phyloP scores from a whole-genome alignment of 768 basidiomycete genomes.

The Suillus bovinus region DNA sequence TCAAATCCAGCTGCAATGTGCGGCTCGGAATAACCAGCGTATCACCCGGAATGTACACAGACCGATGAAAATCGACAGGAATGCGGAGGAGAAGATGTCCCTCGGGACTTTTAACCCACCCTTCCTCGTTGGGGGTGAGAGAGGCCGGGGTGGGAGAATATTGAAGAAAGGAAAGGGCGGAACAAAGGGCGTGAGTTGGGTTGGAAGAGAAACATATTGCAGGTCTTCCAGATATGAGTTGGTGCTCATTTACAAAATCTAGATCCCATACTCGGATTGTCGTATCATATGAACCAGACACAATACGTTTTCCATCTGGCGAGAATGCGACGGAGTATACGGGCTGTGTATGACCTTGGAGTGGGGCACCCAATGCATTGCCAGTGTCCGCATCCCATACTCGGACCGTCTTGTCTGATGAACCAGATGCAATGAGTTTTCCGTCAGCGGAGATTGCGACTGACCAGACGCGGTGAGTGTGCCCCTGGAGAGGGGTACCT shows the following conservation, averaged over 20 bases:
- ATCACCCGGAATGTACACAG: background rate
- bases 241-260: background rate
- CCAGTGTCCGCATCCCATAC: slow-evolving; percentile 4
- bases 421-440: background rate
- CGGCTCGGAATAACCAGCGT: slow-evolving; percentile 6
- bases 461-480: background rate
- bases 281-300: slow-evolving; percentile 3
- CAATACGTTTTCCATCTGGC: background rate
- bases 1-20: slow-evolving; percentile 6
- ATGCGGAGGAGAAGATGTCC: slow-evolving; percentile 8
- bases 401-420: slow-evolving; percentile 1
- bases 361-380: background rate
- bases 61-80: background rate
- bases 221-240: background rate
- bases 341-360: slow-evolving; percentile 15
- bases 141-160: background rate
- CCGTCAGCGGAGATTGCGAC: background rate
- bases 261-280: slow-evolving; percentile 24
- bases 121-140: background rate
- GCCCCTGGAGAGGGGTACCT: background rate
- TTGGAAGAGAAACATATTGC: slow-evolving; percentile 3
- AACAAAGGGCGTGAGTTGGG: slow-evolving; percentile 1
- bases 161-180: background rate
- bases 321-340: slow-evolving; percentile 8
- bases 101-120: slow-evolving; percentile 4